Conservation (phyloP, 345 rosid genomes). For the Brassica incana region DNA sequence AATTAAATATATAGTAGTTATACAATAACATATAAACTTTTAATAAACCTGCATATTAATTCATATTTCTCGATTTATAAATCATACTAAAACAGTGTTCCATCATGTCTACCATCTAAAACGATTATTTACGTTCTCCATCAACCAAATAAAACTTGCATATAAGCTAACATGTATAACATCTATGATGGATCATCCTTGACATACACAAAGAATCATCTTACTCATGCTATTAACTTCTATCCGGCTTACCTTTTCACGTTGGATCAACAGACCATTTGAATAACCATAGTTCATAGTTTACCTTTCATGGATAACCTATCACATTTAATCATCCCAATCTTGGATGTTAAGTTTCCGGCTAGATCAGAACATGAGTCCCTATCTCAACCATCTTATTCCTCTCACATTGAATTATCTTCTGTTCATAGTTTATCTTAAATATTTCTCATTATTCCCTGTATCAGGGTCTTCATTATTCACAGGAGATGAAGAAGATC, state of each 20-base stretch:
- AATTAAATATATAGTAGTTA: not conserved
- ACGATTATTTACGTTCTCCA: not conserved
- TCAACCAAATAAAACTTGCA: not conserved
- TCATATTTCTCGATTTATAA: not conserved
- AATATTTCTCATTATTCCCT: not conserved
- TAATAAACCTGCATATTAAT: not conserved
- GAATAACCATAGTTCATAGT: not conserved
- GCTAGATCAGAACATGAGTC: not conserved
- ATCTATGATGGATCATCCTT: not conserved
- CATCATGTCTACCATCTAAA: not conserved
- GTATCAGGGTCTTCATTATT: not conserved
- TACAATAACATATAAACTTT: not conserved
- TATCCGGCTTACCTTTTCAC: not conserved
- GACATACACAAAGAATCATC: not conserved
- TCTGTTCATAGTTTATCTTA: not conserved
- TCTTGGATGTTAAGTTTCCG: not conserved
- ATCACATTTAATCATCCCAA: not conserved
- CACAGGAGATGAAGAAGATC: not conserved
- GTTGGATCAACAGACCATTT: not conserved
- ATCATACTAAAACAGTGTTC: not conserved
- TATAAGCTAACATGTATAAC: not conserved
- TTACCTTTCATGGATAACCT: not conserved
- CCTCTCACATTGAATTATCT: not conserved
- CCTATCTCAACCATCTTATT: not conserved
- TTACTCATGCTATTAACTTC: not conserved